Base-by-base conservation (phyloP, 108 stramenopile genomes). In the Hondaea fermentalgiana region DNA sequence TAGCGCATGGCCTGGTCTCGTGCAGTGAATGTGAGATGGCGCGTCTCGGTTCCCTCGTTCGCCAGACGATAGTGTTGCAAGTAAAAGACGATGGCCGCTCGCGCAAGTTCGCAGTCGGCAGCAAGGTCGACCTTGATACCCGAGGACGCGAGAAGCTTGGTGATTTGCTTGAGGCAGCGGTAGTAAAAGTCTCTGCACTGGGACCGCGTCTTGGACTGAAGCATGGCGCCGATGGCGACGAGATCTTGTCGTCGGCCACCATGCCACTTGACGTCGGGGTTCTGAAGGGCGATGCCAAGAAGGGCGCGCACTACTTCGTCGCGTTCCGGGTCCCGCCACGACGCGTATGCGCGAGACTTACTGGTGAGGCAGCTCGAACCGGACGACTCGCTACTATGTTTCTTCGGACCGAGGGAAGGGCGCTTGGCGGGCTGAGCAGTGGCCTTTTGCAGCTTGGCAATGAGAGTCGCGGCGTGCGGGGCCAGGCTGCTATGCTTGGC, bases 171-270 rank as follows among this genome's bases (percentile, higher is more conserved):
- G 64, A 69, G 64, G 64, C 64, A 69, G 64, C 64, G 64, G 64
- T 69, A 69, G 42, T 69, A 69, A 69, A 69, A 69, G 64, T 69
- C 64, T 69, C 64, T 69, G 64, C 64, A 69, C 64, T 69, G 64
- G 8, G 64, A 69, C 8, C 64, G 64, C 8, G 64, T 16, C 64
- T 69, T 69, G 64, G 35, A 23, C 17, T 17, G 64, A 14, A 69
- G 14, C 21, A 23, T 69, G 14, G 64, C 14, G 64, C 64, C 42
- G 25, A 69, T 69, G 64, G 64, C 64, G 8, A 69, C 64, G 42
- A 69, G 64, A 17, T 69, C 64, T 69, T 69, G 64, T 6, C 64
- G 64, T 6, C 64, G 64, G 64, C 64, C 64, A 1, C 64, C 64
- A 23, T 69, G 64, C 64, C 64, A 69, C 64, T 69, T 69, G 64